A percentile compares a stretch with the other conserved stretches of the same genome.
These are phyloP conservation scores for Funneliformis geosporum DNA, from an alignment of 192 early-diverging fungal genomes.

Conservation along the genomic window DNA sequence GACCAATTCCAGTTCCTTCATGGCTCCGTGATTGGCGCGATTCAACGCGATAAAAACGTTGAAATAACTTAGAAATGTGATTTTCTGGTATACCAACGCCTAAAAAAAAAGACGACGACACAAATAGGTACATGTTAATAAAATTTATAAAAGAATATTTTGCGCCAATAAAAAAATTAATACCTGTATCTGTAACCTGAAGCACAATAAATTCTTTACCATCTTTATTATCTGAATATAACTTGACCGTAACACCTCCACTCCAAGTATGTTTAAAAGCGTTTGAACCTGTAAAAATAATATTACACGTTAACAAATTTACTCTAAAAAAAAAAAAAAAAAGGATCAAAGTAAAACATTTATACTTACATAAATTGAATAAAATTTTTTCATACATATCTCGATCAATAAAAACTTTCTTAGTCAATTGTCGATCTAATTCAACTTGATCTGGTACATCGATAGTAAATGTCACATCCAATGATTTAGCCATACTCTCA, in stretches of 20 bases:
- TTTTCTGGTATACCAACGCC: constrained; percentile 57
- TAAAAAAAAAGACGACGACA: constrained; percentile 28
- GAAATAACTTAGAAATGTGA: constrained; percentile 52
- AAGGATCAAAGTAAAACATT: not conserved
- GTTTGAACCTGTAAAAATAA: constrained; percentile 38
- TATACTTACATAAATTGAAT: constrained; percentile 31
- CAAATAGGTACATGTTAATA: not conserved
- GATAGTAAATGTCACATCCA: constrained; percentile 45
- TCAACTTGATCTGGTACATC: constrained; percentile 24
- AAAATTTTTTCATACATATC: constrained; percentile 31
- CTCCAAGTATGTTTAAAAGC: constrained; percentile 52
- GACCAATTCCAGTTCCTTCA: constrained; percentile 64
- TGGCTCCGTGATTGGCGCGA: constrained; percentile 52
- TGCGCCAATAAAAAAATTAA: not conserved
- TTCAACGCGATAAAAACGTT: constrained; percentile 64
- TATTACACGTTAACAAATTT: not conserved
- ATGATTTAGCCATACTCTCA: constrained; percentile 37
- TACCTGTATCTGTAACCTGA: constrained; percentile 39
- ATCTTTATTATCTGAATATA: constrained; percentile 48
- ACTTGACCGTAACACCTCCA: constrained; percentile 51
- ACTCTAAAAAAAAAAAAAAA: not conserved
- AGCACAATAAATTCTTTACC: constrained; percentile 39
- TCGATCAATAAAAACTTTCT: constrained; percentile 12
- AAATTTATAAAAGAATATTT: not conserved
- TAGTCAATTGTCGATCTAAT: not conserved